phyloP scores from a whole-genome alignment of 805 yeast genomes.

The Yamadazyma philogaea region DNA sequence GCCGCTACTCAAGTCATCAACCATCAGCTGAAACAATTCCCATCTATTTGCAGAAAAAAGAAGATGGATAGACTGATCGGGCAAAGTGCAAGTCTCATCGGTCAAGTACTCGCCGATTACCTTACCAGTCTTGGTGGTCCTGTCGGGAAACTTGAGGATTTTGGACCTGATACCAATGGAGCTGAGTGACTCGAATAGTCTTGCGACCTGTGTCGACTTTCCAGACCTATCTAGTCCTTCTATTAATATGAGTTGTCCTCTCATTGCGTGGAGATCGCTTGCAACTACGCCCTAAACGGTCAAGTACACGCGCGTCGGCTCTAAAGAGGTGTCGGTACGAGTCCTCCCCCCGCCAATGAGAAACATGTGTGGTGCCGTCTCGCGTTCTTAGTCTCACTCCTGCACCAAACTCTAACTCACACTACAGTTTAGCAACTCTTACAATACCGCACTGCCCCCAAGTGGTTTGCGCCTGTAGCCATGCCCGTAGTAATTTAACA shows the following conservation, averaged over 20 bases:
- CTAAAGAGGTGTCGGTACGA: no score
- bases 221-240: constrained; percentile 97
- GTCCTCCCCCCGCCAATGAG: no score
- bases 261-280: no score
- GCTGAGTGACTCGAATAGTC: constrained; percentile 22
- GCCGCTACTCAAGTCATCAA: constrained; percentile 48
- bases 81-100: constrained; percentile 45
- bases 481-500: not conserved
- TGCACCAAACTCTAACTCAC: no score
- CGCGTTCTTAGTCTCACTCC: no score
- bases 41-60: constrained; percentile 92
- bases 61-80: constrained; percentile 82
- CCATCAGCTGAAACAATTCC: constrained; percentile 64
- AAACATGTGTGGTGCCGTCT: no score
- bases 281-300: not conserved
- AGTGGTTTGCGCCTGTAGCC: not conserved
- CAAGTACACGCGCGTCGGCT: not conserved
- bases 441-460: not conserved
- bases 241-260: constrained; percentile 76
- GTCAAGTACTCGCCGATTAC: constrained; percentile 72
- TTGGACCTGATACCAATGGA: constrained; percentile 16
- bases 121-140: constrained; percentile 78
- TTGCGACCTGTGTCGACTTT: constrained; percentile 74
- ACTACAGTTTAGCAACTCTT: not conserved
- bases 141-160: constrained; percentile 80